Evolutionary conservation across 345 rosid genomes (phyloP), one percentile per base, ranked within the genome.

Genomic region (Turnera subulata): DNA sequence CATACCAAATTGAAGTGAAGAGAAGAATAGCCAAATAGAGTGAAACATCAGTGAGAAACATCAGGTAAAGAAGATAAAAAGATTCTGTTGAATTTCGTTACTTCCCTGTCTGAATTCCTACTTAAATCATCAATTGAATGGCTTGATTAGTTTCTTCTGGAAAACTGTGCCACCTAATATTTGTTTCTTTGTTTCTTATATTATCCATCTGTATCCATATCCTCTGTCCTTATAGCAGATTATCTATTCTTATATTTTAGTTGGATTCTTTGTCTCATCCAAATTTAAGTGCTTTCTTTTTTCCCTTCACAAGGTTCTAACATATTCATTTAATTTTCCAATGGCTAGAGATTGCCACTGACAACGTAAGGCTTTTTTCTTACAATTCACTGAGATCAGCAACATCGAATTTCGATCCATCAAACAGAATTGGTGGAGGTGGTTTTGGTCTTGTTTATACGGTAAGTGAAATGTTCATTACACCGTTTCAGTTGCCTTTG

Each of bases 371-470:
- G 61, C 76, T 84, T 20, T 84, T 89, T 71, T 74, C 89, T n/a
- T 86, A 70, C 62, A 84, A 79, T 60, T 76, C 95, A 1, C 56
- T 92, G 70, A 73, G 91, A 79, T 86, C 93, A 25, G 96, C 96
- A 14, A 84, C 98, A 1, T 55, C 51, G 35, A 46, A 67, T 65
- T 92, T 89, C 63, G 82, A 82, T 68, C 86, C 85, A 57, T 68
- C 91, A 1, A 80, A 77, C 67, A 75, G 63, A 68, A 77, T 87
- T 6, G 95, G 95, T 8, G 82, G 78, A 54, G 98, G 98, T 40
- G 96, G 93, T 49, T 92, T 71, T 71, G 98, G 98, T 61, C 91
- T 92, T 75, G 96, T 89, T 45, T 78, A 79, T 52, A 92, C 25
- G 93, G 96, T 92, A 52, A 73, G 76, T 32, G 21, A n/a, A 19